phyloP scores from a whole-genome alignment of 331 rosid species.

The Spiraea crenata region DNA sequence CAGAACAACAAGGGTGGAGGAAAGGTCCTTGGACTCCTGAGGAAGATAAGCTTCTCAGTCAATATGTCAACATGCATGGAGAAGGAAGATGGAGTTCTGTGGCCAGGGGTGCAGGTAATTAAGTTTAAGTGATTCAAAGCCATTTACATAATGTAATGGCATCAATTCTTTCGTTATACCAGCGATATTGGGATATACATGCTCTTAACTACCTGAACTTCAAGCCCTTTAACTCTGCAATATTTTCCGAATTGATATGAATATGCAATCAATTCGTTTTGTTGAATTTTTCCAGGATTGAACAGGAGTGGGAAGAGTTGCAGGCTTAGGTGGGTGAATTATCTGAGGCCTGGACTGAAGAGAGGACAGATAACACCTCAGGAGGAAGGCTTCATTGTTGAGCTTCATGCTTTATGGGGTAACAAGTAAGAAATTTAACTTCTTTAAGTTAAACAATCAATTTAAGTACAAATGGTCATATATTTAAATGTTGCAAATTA shows the following conservation, averaged over 20 bases:
- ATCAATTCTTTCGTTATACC: too few relatives aligned
- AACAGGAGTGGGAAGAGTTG: slow-evolving; percentile 78
- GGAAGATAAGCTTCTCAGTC: slow-evolving; percentile 60
- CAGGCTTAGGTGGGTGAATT: slow-evolving; percentile 80
- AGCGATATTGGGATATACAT: too few relatives aligned
- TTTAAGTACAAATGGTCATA: too few relatives aligned
- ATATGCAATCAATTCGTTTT: background rate
- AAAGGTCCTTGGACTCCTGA: slow-evolving; percentile 81
- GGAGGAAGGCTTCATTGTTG: slow-evolving; percentile 58
- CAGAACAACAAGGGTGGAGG: slow-evolving; percentile 45
- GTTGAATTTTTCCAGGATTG: slow-evolving; percentile 33
- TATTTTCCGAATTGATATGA: too few relatives aligned
- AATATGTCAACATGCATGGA: slow-evolving; percentile 52
- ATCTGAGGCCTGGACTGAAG: slow-evolving; percentile 70
- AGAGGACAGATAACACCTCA: slow-evolving; percentile 57
- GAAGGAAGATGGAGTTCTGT: slow-evolving; percentile 70
- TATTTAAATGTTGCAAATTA: too few relatives aligned
- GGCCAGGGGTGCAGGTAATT: slow-evolving; percentile 48
- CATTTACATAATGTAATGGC: too few relatives aligned
- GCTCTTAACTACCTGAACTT: too few relatives aligned
- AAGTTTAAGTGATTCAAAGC: too few relatives aligned
- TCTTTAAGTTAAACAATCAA: too few relatives aligned
- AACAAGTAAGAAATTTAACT: slow-evolving; percentile 57
- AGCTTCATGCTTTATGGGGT: slow-evolving; percentile 59
- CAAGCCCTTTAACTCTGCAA: too few relatives aligned